Base-by-base conservation (phyloP, 2,329 filamentous ascomycete genomes). In the Aspergillus ibericus region DNA sequence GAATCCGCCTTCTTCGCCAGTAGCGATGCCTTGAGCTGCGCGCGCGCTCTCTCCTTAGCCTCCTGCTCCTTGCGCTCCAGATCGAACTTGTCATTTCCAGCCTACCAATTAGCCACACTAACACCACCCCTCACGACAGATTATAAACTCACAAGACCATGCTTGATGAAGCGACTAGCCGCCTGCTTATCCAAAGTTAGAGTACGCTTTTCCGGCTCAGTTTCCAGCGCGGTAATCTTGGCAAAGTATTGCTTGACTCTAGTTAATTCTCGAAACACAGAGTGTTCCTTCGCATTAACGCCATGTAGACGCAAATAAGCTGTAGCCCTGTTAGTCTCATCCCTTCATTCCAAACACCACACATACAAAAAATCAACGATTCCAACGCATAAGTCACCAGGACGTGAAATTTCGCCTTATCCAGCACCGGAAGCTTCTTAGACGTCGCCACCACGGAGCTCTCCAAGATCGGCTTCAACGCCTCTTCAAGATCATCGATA, bases 371-470 rank as follows among this genome's bases (percentile, higher is more conserved):
- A 7, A 99, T 79, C 9, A 96, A 80, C 0, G 93, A 96, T 71
- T 98, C 93, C 63, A 99, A 88, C 0, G 93, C 85, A 74, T 98
- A 99, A 16, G 92, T 89, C 53, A 88, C 83, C 18, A 96, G 82
- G n/a, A 95, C 88, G 72, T 96, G 92, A 59, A 97, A 86, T 78
- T 98, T 97, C 7, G 95, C 92, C 78, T 92, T 93, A 80, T 98
- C 93, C 60, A 99, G 83, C n/a, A 98, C 82, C 1, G 93, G 93
- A 27, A 98, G 82, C 71, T 92, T 92, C 56, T 86, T 88, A 5
- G 91, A 86, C 57, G 86, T 84, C 40, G 88, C 85, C 52, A 85
- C 80, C 44, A 97, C 78, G 1, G 83, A 75, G 51, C 82, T 82
- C 35, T 82, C 80, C 25, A 96, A 78, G 5, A 98, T 79, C n/a